These are phyloP conservation scores for Lachancea thermotolerans DNA, from an alignment of 805 yeast species.

Conservation along the genomic window DNA sequence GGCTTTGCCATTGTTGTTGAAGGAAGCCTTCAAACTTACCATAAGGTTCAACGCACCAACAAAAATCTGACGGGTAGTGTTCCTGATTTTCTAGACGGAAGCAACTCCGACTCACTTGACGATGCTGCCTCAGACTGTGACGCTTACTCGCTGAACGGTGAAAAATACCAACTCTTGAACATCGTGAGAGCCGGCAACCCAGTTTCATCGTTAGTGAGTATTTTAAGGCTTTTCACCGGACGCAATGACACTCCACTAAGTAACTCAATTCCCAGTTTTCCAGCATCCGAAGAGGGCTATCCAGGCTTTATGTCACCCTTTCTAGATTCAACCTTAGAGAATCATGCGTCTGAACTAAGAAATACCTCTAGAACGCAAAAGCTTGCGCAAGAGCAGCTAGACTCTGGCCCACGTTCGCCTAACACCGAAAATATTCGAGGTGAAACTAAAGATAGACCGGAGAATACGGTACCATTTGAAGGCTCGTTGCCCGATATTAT, in stretches of 20 bases:
- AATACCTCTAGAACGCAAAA: not conserved
- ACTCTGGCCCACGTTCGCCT: not conserved
- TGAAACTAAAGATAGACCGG: not conserved
- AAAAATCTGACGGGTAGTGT: constrained; percentile 10
- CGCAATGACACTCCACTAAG: constrained; percentile 19
- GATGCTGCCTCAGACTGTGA: constrained; percentile 29
- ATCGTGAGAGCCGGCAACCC: constrained; percentile 82
- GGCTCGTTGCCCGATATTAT: constrained; percentile 39
- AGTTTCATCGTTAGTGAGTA: constrained; percentile 72
- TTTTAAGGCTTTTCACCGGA: constrained; percentile 65
- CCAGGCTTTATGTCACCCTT: constrained; percentile 6
- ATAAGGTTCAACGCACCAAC: constrained; percentile 37
- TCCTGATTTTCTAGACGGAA: not conserved
- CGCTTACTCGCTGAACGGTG: constrained; percentile 42
- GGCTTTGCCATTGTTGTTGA: constrained; percentile 93
- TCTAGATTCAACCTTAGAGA: constrained; percentile 6
- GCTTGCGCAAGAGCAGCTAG: not conserved
- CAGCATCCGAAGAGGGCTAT: not conserved
- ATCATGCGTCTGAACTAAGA: constrained; percentile 1
- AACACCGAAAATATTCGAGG: not conserved
- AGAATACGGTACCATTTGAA: not conserved
- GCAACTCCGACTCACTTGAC: constrained; percentile 24
- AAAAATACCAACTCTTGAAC: constrained; percentile 66
- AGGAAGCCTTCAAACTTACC: constrained; percentile 77
- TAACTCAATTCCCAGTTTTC: not conserved